A percentile compares a stretch with the other conserved stretches of the same genome.
Evolutionary conservation across 495 filamentous ascomycete genomes (phyloP).

Genomic region (Hapsidospora chrysogenum): DNA sequence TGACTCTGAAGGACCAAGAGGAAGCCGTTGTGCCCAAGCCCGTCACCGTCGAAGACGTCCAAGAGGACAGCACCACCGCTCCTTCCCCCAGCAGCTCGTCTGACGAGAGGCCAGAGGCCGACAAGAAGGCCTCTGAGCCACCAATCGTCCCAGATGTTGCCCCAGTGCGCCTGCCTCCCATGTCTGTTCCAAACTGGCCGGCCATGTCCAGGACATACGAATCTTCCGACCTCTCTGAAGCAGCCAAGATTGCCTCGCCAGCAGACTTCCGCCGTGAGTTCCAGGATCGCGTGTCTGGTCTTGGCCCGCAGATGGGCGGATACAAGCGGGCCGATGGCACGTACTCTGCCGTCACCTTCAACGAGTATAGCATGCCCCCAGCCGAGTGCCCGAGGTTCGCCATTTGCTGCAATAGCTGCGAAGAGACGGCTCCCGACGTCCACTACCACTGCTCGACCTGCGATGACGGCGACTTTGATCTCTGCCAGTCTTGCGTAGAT

Average conservation of each 20-base stretch:
- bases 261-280: too few relatives aligned
- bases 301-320: too few relatives aligned
- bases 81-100: background rate
- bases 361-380: background rate
- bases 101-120: too few relatives aligned
- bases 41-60: slow-evolving; percentile 25
- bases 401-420: slow-evolving; percentile 93
- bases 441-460: slow-evolving; percentile 95
- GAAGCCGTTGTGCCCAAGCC: slow-evolving; percentile 16
- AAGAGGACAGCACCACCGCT: slow-evolving; percentile 7
- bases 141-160: too few relatives aligned
- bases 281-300: too few relatives aligned
- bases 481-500: slow-evolving; percentile 68
- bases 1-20: slow-evolving; percentile 27
- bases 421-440: slow-evolving; percentile 52
- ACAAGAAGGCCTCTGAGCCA: too few relatives aligned
- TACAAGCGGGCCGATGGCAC: background rate
- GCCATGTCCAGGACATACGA: too few relatives aligned
- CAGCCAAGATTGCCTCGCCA: too few relatives aligned
- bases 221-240: too few relatives aligned
- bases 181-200: background rate
- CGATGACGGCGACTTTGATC: slow-evolving; percentile 85
- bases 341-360: background rate
- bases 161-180: background rate
- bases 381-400: slow-evolving; percentile 12